Evolutionary conservation across 2,329 filamentous ascomycete species (phyloP), one percentile per base, ranked within the genome.

Genomic region (Ophiostoma sp.): DNA sequence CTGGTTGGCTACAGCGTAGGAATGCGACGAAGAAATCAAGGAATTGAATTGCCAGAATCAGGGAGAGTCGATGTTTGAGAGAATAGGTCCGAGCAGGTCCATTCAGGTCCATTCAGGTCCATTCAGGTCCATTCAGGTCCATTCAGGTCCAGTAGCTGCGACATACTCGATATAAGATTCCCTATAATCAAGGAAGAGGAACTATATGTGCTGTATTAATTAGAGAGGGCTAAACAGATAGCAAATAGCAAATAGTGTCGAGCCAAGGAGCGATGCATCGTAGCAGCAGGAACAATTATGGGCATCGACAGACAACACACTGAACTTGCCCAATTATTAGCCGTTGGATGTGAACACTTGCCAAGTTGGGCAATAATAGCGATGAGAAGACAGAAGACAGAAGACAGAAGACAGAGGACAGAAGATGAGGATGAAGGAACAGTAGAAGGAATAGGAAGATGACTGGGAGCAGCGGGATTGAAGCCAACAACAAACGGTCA

Each of bases 181-280:
- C n/a, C 4, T 13, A 13, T 3, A 57, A 27, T 15, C n/a, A 57
- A 57, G 52, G 52, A 57, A 57, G 20, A 57, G 23, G 52, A 57
- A 57, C n/a, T 57, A 57, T 57, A 27, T 57, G 52, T 31, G 52
- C 23, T 4, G 52, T 27, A 57, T 57, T 57, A 57, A 57, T 57
- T 3, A n/a, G 52, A 57, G 23, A 57, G 48, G 10, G 48, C 48
- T 2, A 11, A 11, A 23, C 48, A 23, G 44, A n/a, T n/a, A n/a
- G n/a, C n/a, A n/a, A n/a, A 7, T n/a, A 6, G 44, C 17, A 48
- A 20, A n/a, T n/a, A n/a, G 17, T 48, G 44, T 20, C 44, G 15
- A 17, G 44, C 44, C 44, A 48, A 48, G 36, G 44, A 48, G 17
- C 15, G 44, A 48, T n/a, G 44, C 20, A 48, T n/a, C 44, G 10